Conservation (phyloP, 164 flowering plant genomes). For the Cinnamomum micranthum region DNA sequence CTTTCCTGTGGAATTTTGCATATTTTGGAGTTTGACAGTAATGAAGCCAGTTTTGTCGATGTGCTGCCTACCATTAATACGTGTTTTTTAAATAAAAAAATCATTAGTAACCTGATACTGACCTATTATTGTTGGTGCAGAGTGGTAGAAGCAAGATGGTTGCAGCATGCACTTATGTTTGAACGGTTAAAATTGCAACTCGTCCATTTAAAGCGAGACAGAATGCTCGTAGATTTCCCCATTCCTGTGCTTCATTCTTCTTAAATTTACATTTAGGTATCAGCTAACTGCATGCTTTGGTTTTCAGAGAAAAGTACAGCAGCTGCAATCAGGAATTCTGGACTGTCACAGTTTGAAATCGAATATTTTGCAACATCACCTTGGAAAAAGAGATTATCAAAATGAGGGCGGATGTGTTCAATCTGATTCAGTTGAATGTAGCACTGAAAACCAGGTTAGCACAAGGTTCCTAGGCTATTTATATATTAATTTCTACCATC, state of each 20-base stretch:
- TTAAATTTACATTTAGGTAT: not conserved
- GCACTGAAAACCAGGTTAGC: constrained; percentile 31
- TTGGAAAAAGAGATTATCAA: constrained; percentile 17
- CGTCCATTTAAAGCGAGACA: constrained; percentile 39
- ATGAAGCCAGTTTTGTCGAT: not conserved
- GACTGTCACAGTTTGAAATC: constrained; percentile 39
- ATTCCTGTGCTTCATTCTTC: constrained; percentile 3
- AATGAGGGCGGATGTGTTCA: constrained; percentile 13
- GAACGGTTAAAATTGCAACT: constrained; percentile 56
- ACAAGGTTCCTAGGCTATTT: not conserved
- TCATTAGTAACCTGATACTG: not conserved
- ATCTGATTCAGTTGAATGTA: constrained; percentile 13
- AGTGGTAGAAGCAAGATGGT: constrained; percentile 39
- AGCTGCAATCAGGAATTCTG: constrained; percentile 39
- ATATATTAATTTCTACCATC: too few species aligned
- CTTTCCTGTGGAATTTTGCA: not conserved
- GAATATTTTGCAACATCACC: constrained; percentile 11
- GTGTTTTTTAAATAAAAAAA: too few species aligned
- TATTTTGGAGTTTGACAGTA: not conserved
- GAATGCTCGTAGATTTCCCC: constrained; percentile 37
- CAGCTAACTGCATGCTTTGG: constrained; percentile 4
- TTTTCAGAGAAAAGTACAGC: constrained; percentile 45
- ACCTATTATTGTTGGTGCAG: constrained; percentile 35
- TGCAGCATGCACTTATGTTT: constrained; percentile 36
- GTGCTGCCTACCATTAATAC: not conserved